Conservation (phyloP, 495 filamentous ascomycete genomes). For the Lasiosphaeria miniovina region DNA sequence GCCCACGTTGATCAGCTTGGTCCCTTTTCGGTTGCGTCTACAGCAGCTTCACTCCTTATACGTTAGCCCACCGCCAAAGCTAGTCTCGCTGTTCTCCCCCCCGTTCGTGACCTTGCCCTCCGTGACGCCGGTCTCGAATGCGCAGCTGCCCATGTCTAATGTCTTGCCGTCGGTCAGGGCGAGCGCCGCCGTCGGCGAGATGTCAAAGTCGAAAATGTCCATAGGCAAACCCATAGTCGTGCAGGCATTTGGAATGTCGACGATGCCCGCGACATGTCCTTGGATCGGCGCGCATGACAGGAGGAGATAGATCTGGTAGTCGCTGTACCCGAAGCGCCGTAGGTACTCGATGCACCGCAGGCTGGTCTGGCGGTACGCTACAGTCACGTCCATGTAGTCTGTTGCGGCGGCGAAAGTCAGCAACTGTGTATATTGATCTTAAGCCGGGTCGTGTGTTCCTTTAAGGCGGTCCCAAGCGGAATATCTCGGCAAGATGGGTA, state of each 20-base stretch:
- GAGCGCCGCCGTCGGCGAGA: conserved; percentile 58
- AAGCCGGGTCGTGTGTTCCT: no score
- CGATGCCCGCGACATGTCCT: conserved; percentile 90
- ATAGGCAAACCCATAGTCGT: conserved; percentile 87
- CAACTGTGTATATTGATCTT: neutral
- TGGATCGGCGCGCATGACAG: conserved; percentile 88
- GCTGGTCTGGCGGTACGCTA: conserved; percentile 86
- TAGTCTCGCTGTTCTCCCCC: conserved; percentile 45
- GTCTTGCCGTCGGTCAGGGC: conserved; percentile 41
- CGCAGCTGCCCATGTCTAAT: conserved; percentile 74
- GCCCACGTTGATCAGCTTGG: neutral
- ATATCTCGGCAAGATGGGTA: neutral
- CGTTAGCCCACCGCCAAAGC: conserved; percentile 52
- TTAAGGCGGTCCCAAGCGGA: no score
- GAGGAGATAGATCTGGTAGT: conserved; percentile 87
- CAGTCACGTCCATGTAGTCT: conserved; percentile 85
- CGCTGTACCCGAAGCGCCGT: conserved; percentile 67
- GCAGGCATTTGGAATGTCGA: conserved; percentile 82
- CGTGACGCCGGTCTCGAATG: conserved; percentile 57
- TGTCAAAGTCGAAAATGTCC: conserved; percentile 97
- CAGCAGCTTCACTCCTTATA: conserved; percentile 34
- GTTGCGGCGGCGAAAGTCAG: neutral
- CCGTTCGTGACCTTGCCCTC: conserved; percentile 42
- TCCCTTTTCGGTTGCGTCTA: neutral
- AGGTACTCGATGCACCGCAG: conserved; percentile 83